These are phyloP conservation scores for Leishmania gerbilli DNA, from an alignment of 208 protist genomes.

Conservation along the genomic window DNA sequence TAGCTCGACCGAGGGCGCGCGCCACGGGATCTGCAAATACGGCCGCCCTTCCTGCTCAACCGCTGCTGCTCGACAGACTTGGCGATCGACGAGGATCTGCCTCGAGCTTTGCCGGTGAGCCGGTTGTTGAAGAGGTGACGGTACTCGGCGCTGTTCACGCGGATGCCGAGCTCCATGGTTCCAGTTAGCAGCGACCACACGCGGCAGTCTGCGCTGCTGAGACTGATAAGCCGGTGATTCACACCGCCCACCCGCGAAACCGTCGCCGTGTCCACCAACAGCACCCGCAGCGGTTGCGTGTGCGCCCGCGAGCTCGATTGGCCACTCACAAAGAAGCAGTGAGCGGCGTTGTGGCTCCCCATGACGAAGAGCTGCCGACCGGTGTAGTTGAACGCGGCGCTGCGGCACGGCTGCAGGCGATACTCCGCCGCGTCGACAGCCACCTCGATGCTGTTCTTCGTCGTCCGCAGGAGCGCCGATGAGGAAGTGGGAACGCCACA, in stretches of 20 bases:
- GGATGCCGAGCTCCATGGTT: conserved; percentile 61
- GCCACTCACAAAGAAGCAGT: conserved; percentile 71
- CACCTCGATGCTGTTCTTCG: conserved; percentile 42
- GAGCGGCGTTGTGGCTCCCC: conserved; percentile 62
- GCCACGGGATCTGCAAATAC: background rate
- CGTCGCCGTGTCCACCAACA: conserved; percentile 37
- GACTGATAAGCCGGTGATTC: conserved; percentile 48
- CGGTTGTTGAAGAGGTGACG: conserved; percentile 41
- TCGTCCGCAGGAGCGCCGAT: conserved; percentile 24
- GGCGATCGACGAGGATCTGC: background rate
- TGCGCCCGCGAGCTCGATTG: conserved; percentile 56
- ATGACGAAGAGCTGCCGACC: conserved; percentile 66
- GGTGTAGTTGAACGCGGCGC: conserved; percentile 63
- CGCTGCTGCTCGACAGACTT: background rate
- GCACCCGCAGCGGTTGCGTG: conserved; percentile 43
- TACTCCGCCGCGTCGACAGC: conserved; percentile 34
- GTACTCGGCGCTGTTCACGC: conserved; percentile 69
- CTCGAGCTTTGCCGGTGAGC: conserved; percentile 14
- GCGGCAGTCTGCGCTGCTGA: conserved; percentile 62
- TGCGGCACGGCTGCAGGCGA: conserved; percentile 46
- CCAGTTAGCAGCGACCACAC: conserved; percentile 59
- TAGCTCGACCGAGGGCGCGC: background rate
- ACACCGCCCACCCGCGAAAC: background rate
- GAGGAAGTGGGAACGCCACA: background rate
- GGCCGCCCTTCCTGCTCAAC: background rate